These are phyloP conservation scores for Chlamydomonas sphaeroides DNA, from an alignment of 139 green algal species.

Conservation along the genomic window DNA sequence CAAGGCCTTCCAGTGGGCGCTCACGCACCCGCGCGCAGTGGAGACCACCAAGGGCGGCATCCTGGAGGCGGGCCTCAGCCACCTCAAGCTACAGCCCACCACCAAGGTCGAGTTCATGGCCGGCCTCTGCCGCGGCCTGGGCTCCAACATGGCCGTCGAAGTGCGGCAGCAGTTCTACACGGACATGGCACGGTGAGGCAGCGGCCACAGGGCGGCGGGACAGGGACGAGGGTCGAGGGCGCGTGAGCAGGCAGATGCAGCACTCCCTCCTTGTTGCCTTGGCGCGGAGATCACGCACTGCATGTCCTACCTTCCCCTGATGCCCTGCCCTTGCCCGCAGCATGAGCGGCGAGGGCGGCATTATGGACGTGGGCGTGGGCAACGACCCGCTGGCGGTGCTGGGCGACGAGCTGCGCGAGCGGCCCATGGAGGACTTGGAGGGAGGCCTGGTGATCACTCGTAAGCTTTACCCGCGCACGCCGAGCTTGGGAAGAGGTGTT, in stretches of 20 bases:
- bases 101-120: slow-evolving; percentile 56
- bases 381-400: slow-evolving; percentile 47
- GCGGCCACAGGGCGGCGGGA: background rate
- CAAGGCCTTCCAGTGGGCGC: slow-evolving; percentile 59
- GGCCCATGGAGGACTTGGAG: slow-evolving; percentile 21
- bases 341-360: slow-evolving; percentile 48
- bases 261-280: too few relatives aligned
- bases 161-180: slow-evolving; percentile 52
- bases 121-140: slow-evolving; percentile 68
- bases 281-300: too few relatives aligned
- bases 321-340: background rate
- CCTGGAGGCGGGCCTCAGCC: slow-evolving; percentile 54
- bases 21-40: slow-evolving; percentile 46
- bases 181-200: slow-evolving; percentile 50
- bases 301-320: too few relatives aligned
- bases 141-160: slow-evolving; percentile 61
- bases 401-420: slow-evolving; percentile 56
- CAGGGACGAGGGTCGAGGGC: too few relatives aligned
- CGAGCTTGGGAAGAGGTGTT: too few relatives aligned
- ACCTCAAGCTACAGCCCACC: slow-evolving; percentile 48
- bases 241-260: too few relatives aligned
- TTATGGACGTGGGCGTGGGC: slow-evolving; percentile 41
- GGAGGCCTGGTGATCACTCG: slow-evolving; percentile 42
- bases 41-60: slow-evolving; percentile 69
- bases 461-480: too few relatives aligned